Evolutionary conservation across 2,329 filamentous ascomycete species (phyloP).

Genomic region (Calonectria pseudoturangicola): DNA sequence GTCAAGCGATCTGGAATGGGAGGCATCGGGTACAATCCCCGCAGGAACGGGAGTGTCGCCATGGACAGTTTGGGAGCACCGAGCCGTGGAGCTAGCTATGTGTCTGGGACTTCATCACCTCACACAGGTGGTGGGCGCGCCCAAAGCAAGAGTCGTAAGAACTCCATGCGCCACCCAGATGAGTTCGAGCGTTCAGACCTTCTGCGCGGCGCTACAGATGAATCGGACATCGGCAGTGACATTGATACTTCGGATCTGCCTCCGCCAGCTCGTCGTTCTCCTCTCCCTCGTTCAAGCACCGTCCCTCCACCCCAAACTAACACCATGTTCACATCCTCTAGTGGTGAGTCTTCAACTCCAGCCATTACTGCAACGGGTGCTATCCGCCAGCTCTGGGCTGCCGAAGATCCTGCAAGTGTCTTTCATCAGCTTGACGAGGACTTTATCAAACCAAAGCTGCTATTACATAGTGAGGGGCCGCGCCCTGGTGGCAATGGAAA

Average conservation of each 20-base stretch:
- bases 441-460: slow-evolving; percentile 92
- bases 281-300: slow-evolving; percentile 57
- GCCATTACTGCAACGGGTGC: slow-evolving; percentile 84
- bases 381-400: slow-evolving; percentile 86
- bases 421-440: slow-evolving; percentile 96
- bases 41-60: slow-evolving; percentile 77
- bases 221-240: slow-evolving; percentile 78
- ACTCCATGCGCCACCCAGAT: slow-evolving; percentile 64
- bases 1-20: slow-evolving; percentile 85
- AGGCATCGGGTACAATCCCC: slow-evolving; percentile 84
- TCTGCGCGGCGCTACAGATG: slow-evolving; percentile 69
- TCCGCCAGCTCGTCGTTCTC: slow-evolving; percentile 72
- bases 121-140: slow-evolving; percentile 64
- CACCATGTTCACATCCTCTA: slow-evolving; percentile 57
- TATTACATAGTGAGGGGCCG: slow-evolving; percentile 81
- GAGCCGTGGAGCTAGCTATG: slow-evolving; percentile 66
- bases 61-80: slow-evolving; percentile 69
- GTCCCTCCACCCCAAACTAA: slow-evolving; percentile 52
- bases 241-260: slow-evolving; percentile 81
- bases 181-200: slow-evolving; percentile 76
- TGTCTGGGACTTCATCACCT: slow-evolving; percentile 72
- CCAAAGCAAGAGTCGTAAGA: slow-evolving; percentile 72
- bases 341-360: slow-evolving; percentile 56
- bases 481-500: slow-evolving; percentile 54
- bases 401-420: slow-evolving; percentile 91